Percentiles rank a stretch among this genome's conserved stretches.
Conservation (phyloP, 2,329 filamentous ascomycete species). For the Apiospora rasikravindrae region DNA sequence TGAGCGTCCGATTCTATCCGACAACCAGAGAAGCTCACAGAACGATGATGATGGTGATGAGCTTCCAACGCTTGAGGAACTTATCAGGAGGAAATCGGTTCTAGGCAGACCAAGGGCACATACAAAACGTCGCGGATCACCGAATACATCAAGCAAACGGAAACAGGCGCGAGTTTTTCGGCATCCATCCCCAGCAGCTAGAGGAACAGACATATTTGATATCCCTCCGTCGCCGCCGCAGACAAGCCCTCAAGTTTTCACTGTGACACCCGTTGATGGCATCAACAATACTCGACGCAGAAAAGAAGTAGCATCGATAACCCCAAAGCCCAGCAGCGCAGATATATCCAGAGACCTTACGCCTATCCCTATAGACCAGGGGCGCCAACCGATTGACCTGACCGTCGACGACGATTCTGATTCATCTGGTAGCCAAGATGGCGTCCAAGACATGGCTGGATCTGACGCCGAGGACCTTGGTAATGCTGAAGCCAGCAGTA, state of each 20-base stretch:
- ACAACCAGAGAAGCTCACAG: neutral
- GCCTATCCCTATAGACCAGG: slow-evolving; percentile 31
- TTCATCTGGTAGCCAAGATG: slow-evolving; percentile 24
- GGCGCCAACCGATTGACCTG: slow-evolving; percentile 33
- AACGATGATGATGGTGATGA: slow-evolving; percentile 33
- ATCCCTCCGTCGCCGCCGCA: slow-evolving; percentile 46
- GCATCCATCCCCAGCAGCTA: neutral
- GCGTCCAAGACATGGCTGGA: slow-evolving; percentile 24
- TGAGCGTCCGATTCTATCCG: neutral
- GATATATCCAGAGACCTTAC: slow-evolving; percentile 34
- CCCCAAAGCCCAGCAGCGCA: slow-evolving; percentile 37
- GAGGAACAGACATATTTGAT: slow-evolving; percentile 37
- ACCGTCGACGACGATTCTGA: slow-evolving; percentile 30
- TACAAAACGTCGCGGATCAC: slow-evolving; percentile 31
- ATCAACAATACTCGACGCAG: slow-evolving; percentile 20
- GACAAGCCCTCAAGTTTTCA: slow-evolving; percentile 41
- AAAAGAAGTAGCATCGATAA: slow-evolving; percentile 26
- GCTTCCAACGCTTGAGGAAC: slow-evolving; percentile 38
- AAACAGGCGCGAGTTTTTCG: neutral
- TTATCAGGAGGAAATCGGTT: slow-evolving; percentile 33
- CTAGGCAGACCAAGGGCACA: slow-evolving; percentile 34
- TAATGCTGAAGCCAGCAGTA: slow-evolving; percentile 23
- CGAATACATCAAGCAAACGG: slow-evolving; percentile 23
- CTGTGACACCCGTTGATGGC: slow-evolving; percentile 24
- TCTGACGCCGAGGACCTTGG: slow-evolving; percentile 46